Evolutionary conservation across 2,329 filamentous ascomycete species (phyloP).

Genomic region (Alternaria triticina): DNA sequence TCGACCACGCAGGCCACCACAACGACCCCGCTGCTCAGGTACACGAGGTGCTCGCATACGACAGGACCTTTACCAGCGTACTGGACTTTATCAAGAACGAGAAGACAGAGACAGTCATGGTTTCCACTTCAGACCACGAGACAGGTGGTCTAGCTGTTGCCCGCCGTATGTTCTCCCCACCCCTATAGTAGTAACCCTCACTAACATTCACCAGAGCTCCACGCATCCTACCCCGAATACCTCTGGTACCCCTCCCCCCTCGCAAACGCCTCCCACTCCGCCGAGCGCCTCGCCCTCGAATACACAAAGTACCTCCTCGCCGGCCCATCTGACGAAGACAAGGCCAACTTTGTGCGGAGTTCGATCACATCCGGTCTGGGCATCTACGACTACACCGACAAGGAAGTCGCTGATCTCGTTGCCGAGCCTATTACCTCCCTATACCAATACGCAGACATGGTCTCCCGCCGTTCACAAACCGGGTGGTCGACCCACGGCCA

Average conservation of each 20-base stretch:
- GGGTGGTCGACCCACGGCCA: conserved; percentile 97
- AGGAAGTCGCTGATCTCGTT: conserved; percentile 73
- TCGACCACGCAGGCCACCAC: conserved; percentile 85
- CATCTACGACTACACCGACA: conserved; percentile 72
- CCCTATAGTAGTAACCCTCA: neutral
- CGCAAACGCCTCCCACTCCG: conserved; percentile 76
- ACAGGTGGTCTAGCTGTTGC: conserved; percentile 88
- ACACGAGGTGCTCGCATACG: conserved; percentile 93
- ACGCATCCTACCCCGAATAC: conserved; percentile 69
- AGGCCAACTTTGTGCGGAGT: conserved; percentile 67
- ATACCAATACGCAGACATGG: conserved; percentile 78
- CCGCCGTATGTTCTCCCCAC: conserved; percentile 63
- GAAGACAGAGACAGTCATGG: conserved; percentile 76
- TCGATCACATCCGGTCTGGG: conserved; percentile 76
- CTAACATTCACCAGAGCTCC: conserved; percentile 56
- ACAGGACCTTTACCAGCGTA: conserved; percentile 81
- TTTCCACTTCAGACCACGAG: conserved; percentile 94
- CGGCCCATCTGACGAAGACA: conserved; percentile 36
- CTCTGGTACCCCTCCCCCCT: conserved; percentile 84
- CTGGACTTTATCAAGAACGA: conserved; percentile 82
- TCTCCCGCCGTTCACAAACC: conserved; percentile 84
- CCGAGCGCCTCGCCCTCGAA: conserved; percentile 71
- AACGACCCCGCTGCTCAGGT: conserved; percentile 64
- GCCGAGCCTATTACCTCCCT: conserved; percentile 62
- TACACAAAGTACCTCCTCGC: conserved; percentile 66